phyloP scores from a whole-genome alignment of 2,329 filamentous ascomycete species.

The Fusarium compactum region DNA sequence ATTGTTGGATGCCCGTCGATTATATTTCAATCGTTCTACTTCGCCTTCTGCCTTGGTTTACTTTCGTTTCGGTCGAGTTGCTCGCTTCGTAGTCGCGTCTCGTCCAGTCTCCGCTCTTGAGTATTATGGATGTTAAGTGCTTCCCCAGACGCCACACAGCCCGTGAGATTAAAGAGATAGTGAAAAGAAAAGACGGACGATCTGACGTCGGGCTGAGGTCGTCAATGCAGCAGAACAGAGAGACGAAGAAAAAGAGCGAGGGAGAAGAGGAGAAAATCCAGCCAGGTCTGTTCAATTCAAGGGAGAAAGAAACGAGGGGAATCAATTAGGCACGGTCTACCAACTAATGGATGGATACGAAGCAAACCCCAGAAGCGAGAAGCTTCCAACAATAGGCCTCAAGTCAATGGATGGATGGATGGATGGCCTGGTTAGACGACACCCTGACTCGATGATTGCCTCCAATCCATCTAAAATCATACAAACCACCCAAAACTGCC shows the following conservation, averaged over 20 bases:
- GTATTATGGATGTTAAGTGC: neutral
- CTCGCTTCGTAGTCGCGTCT: slow-evolving; percentile 22
- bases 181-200: slow-evolving; percentile 10
- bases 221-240: slow-evolving; percentile 12
- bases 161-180: slow-evolving; percentile 7
- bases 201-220: slow-evolving; percentile 7
- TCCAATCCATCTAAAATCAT: slow-evolving; percentile 17
- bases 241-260: slow-evolving; percentile 14
- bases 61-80: slow-evolving; percentile 12
- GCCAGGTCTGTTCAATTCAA: slow-evolving; percentile 15
- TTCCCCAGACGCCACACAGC: slow-evolving; percentile 25
- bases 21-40: slow-evolving; percentile 21
- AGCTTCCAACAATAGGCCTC: slow-evolving; percentile 22
- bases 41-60: slow-evolving; percentile 14
- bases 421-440: slow-evolving; percentile 15
- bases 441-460: slow-evolving; percentile 38
- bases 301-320: slow-evolving; percentile 33
- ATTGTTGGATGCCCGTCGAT: slow-evolving; percentile 8
- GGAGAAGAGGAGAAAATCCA: slow-evolving; percentile 10
- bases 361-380: slow-evolving; percentile 42
- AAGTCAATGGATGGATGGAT: slow-evolving; percentile 13
- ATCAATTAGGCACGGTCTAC: slow-evolving; percentile 26
- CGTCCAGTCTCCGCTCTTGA: slow-evolving; percentile 25
- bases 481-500: slow-evolving; percentile 16
- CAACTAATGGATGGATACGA: slow-evolving; percentile 30